Evolutionary conservation across 2,329 filamentous ascomycete genomes (phyloP), one percentile per base, ranked within the genome.

Genomic region (Fusarium sp.): DNA sequence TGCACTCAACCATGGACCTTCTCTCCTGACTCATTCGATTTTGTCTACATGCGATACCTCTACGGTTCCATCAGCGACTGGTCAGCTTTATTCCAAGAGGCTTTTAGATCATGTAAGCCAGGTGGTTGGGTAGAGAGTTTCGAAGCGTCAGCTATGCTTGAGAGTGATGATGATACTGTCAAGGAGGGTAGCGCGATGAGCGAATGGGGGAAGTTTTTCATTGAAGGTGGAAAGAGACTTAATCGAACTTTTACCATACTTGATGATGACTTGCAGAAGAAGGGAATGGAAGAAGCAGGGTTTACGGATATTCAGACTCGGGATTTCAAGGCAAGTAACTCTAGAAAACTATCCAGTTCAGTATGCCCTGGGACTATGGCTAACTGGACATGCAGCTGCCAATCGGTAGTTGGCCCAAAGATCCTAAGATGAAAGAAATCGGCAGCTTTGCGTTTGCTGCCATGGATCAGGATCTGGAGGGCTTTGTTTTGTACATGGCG

Each of bases 1-100:
- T 66, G 63, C 10, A 66, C 60, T 7, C 60, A 66, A 18, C 42
- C 61, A 15, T 66, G 63, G 63, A 66, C 63, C 9, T 66, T 66
- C 7, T 27, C 60, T 1, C 19, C 60, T 5, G 7, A 42, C 5
- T 49, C 63, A 14, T 46, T 66, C 7, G 60, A 64, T 5, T 66
- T 64, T 3, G 25, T 66, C 12, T 38, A 66, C 16, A 64, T 66
- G 60, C 25, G 63, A 12, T 66, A 66, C 19, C 31, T 66, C 4
- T 64, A 45, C 7, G 63, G 63, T 5, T 64, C 60, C 4, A 66
- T 66, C 5, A 31, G 44, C 7, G 63, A 66, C 0, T 66, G 63
- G 63, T 31, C 42, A 7, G 29, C 49, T 0, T 14, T 66, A 10
- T 64, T 66, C 18, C 33, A 48, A 14, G 63, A 66, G 10, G 60